These are phyloP conservation scores for Calocera cornea DNA, from an alignment of 768 basidiomycete species.

Conservation along the genomic window DNA sequence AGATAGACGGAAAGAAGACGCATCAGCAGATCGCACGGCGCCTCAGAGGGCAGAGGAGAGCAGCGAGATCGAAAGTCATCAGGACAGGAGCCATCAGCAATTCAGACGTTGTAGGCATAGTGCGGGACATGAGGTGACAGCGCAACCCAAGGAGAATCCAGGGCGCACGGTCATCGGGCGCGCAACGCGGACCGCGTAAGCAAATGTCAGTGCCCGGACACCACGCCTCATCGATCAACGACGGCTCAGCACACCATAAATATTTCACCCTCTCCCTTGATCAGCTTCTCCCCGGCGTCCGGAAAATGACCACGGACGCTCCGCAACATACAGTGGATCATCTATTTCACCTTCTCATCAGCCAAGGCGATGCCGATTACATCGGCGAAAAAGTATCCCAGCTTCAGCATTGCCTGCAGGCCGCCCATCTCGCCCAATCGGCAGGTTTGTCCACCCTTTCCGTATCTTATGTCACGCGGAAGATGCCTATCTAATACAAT, in stretches of 20 bases:
- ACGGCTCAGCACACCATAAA: not conserved
- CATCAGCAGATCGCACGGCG: not conserved
- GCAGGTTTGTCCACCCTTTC: not conserved
- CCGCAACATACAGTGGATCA: not conserved
- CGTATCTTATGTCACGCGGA: not conserved
- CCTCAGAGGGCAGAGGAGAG: not conserved
- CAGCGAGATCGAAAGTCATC: not conserved
- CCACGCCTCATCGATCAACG: not conserved
- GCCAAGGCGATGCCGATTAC: not conserved
- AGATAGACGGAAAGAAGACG: not conserved
- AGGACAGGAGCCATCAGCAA: not conserved
- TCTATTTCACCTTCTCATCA: not conserved
- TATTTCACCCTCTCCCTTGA: not conserved
- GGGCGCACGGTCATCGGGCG: not conserved
- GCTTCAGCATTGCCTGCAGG: slow-evolving; percentile 13
- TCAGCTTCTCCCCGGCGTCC: not conserved
- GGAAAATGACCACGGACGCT: not conserved
- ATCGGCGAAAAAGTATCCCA: slow-evolving; percentile 1
- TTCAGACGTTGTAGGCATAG: not conserved
- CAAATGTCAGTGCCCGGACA: not conserved
- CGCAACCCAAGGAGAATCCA: not conserved
- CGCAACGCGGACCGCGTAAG: not conserved
- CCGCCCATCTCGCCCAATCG: slow-evolving; percentile 8
- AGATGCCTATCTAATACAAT: not conserved
- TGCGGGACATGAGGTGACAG: not conserved